phyloP scores from a whole-genome alignment of 768 basidiomycete genomes.

The Tephrocybe rancida region DNA sequence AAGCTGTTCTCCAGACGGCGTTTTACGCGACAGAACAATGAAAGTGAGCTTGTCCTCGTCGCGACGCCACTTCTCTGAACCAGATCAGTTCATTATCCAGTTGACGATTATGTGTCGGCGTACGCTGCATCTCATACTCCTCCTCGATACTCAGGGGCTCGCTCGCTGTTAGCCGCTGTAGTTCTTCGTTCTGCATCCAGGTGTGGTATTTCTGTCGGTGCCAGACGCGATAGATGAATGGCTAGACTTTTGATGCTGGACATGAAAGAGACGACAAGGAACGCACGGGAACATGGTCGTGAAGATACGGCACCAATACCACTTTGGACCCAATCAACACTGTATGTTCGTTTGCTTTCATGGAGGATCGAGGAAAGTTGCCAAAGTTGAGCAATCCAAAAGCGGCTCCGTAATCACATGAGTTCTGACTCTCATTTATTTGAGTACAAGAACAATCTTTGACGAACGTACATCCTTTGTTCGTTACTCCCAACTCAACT shows the following conservation, averaged over 20 bases:
- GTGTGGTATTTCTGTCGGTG: constrained; percentile 85
- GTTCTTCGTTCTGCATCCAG: constrained; percentile 83
- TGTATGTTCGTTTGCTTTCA: constrained; percentile 69
- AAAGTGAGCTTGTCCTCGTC: constrained; percentile 94
- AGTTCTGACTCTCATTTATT: too few relatives aligned
- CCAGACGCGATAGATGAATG: too few relatives aligned
- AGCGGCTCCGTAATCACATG: too few relatives aligned
- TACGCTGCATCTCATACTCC: constrained; percentile 91
- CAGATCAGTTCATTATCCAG: background rate
- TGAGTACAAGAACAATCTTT: too few relatives aligned
- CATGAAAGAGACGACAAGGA: constrained; percentile 5
- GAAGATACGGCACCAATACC: constrained; percentile 82
- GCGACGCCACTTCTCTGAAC: constrained; percentile 77
- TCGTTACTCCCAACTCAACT: too few relatives aligned
- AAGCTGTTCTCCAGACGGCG: constrained; percentile 10
- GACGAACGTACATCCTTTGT: too few relatives aligned
- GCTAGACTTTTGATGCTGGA: background rate
- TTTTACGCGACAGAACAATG: constrained; percentile 69
- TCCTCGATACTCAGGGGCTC: constrained; percentile 80
- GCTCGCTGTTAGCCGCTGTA: constrained; percentile 80
- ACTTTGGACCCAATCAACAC: constrained; percentile 68
- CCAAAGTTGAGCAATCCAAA: background rate
- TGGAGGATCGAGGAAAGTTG: constrained; percentile 22
- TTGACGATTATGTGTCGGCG: constrained; percentile 4
- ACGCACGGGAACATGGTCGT: constrained; percentile 51